Conservation (phyloP, 805 yeast genomes). For the Yarrowia sp. region DNA sequence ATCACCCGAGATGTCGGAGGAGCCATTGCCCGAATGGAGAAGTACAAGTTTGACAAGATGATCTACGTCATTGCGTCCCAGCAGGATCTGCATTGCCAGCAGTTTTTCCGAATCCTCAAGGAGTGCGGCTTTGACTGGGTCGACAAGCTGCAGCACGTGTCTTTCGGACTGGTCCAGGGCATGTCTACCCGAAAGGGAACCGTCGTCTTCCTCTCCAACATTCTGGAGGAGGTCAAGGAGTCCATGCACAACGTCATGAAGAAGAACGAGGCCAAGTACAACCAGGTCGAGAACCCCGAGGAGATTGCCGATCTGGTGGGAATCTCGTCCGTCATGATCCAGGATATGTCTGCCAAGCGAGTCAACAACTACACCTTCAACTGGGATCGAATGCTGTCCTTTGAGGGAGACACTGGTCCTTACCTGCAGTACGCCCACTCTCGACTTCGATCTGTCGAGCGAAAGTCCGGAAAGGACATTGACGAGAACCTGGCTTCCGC, state of each 20-base stretch:
- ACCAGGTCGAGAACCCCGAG: slow-evolving; percentile 91
- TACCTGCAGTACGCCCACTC: slow-evolving; percentile 98
- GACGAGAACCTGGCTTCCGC: slow-evolving; percentile 42
- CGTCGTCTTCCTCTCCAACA: slow-evolving; percentile 94
- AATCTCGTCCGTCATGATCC: slow-evolving; percentile 96
- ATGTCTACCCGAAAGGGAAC: slow-evolving; percentile 99
- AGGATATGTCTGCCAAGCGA: slow-evolving; percentile 97
- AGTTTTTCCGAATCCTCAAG: slow-evolving; percentile 89
- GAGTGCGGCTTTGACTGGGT: slow-evolving; percentile 92
- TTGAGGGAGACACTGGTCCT: slow-evolving; percentile 99
- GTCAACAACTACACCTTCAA: slow-evolving; percentile 93
- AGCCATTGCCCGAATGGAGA: slow-evolving; percentile 84
- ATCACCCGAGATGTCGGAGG: slow-evolving; percentile 96
- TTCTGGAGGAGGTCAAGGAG: slow-evolving; percentile 87
- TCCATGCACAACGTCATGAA: slow-evolving; percentile 97
- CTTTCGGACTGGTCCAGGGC: slow-evolving; percentile 97
- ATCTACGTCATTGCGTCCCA: slow-evolving; percentile 93
- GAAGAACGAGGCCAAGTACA: slow-evolving; percentile 83
- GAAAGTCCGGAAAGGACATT: slow-evolving; percentile 56
- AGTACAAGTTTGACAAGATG: slow-evolving; percentile 89
- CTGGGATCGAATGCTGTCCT: slow-evolving; percentile 97
- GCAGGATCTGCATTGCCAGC: slow-evolving; percentile 92
- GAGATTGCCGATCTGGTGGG: slow-evolving; percentile 94
- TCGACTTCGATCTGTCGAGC: slow-evolving; percentile 88
- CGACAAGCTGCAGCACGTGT: slow-evolving; percentile 71